Percentiles rank a stretch among this genome's conserved stretches.
These are phyloP conservation scores for Lentinula novae-zelandiae DNA, from an alignment of 1,284 basidiomycete species.

Conservation along the genomic window DNA sequence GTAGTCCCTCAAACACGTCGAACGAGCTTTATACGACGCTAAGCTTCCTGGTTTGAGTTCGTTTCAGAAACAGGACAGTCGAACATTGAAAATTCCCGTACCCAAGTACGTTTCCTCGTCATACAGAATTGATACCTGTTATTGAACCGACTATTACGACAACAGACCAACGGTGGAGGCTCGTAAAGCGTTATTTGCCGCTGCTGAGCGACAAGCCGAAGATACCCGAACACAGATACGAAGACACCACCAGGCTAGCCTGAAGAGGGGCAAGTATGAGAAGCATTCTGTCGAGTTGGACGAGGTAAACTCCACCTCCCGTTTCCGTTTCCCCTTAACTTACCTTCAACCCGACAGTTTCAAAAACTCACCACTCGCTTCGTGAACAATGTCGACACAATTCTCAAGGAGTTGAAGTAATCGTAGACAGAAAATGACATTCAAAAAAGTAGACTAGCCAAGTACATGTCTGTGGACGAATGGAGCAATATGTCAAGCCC, in stretches of 20 bases:
- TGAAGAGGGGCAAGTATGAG: constrained; percentile 65
- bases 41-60: constrained; percentile 61
- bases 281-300: constrained; percentile 65
- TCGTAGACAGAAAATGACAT: constrained; percentile 24
- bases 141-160: background rate
- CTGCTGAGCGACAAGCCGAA: constrained; percentile 61
- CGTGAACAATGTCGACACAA: constrained; percentile 61
- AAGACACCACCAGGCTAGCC: constrained; percentile 56
- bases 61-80: constrained; percentile 63
- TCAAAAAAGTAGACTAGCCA: background rate
- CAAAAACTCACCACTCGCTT: constrained; percentile 64
- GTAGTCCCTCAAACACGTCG: constrained; percentile 72
- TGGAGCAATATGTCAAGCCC: background rate
- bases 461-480: background rate
- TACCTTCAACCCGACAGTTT: constrained; percentile 43
- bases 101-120: constrained; percentile 52
- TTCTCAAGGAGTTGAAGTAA: constrained; percentile 62
- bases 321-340: background rate
- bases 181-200: constrained; percentile 48
- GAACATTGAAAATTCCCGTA: constrained; percentile 73
- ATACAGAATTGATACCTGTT: constrained; percentile 1
- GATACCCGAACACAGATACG: constrained; percentile 73
- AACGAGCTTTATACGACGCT: constrained; percentile 67
- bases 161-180: constrained; percentile 72
- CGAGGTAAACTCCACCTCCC: constrained; percentile 40